Conservation (phyloP, 495 filamentous ascomycete genomes). For the Tuber calosporum region DNA sequence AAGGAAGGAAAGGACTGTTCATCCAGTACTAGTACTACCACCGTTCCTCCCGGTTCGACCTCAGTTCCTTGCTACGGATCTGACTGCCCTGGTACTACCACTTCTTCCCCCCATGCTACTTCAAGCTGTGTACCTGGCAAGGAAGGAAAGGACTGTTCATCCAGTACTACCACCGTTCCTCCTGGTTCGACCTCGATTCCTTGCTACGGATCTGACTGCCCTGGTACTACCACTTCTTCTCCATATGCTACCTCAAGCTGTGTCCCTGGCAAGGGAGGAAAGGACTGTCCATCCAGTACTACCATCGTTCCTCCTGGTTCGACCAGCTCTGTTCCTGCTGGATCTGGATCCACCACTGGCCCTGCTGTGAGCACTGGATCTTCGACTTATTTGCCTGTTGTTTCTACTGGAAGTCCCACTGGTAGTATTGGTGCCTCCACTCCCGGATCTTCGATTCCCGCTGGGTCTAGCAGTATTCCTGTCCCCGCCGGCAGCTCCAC, state of each 20-base stretch:
- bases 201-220: background rate
- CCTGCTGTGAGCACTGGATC: background rate
- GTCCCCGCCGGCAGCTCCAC: constrained; percentile 39
- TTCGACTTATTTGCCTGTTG: constrained; percentile 19
- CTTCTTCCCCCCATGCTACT: background rate
- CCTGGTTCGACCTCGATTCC: constrained; percentile 5
- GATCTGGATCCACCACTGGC: constrained; percentile 7
- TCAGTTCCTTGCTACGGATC: no score
- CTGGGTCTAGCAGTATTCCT: constrained; percentile 6
- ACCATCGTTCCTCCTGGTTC: constrained; percentile 13
- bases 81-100: background rate
- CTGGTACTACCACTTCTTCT: constrained; percentile 2
- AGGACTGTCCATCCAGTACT: background rate
- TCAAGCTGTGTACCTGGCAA: background rate
- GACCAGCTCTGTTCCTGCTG: constrained; percentile 18
- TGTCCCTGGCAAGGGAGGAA: background rate
- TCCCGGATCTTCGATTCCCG: constrained; percentile 4
- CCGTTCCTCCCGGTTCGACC: no score
- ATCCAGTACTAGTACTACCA: no score
- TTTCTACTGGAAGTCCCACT: constrained; percentile 22
- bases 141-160: background rate
- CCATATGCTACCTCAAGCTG: constrained; percentile 9
- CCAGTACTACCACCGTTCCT: constrained; percentile 9
- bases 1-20: background rate
- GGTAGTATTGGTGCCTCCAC: constrained; percentile 8